Percentiles rank a stretch among this genome's conserved stretches.
These are phyloP conservation scores for Pharus latifolius DNA, from an alignment of 176 grass and related monocot species.

Conservation along the genomic window DNA sequence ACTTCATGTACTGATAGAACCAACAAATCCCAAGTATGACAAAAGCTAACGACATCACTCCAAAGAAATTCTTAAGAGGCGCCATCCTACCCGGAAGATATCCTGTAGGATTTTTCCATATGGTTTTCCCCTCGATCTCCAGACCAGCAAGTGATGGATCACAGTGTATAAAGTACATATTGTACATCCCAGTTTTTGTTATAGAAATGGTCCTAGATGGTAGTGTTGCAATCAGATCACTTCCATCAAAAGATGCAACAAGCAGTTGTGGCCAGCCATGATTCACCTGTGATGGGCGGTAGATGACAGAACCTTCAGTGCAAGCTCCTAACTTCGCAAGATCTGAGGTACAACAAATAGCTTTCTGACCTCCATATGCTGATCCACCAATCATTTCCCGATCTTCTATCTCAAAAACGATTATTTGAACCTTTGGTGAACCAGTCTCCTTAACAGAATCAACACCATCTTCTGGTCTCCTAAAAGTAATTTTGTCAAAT, in stretches of 20 bases:
- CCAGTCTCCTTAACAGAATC: conserved; percentile 37
- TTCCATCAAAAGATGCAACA: conserved; percentile 72
- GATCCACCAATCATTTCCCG: conserved; percentile 90
- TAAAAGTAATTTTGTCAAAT: conserved; percentile 91
- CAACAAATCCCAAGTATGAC: conserved; percentile 80
- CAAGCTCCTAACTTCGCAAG: conserved; percentile 90
- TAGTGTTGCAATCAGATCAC: conserved; percentile 54
- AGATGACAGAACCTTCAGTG: conserved; percentile 73
- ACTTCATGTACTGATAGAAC: conserved; percentile 96
- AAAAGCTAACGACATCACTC: conserved; percentile 89
- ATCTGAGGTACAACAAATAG: conserved; percentile 92
- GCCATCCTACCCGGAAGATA: conserved; percentile 97
- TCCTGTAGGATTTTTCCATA: conserved; percentile 97
- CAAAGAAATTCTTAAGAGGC: conserved; percentile 93
- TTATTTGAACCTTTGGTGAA: conserved; percentile 69
- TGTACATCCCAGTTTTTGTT: conserved; percentile 90
- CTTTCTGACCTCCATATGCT: conserved; percentile 91
- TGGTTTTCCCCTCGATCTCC: conserved; percentile 84
- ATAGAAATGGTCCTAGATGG: conserved; percentile 61
- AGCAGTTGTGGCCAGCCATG: conserved; percentile 75
- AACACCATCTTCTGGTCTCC: conserved; percentile 43
- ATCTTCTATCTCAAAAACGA: conserved; percentile 94
- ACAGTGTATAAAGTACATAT: conserved; percentile 97
- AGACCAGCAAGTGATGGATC: conserved; percentile 58
- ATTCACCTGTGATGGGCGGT: conserved; percentile 55